Conservation (phyloP, 202 grass and related monocot species). For the Setaria italica region DNA sequence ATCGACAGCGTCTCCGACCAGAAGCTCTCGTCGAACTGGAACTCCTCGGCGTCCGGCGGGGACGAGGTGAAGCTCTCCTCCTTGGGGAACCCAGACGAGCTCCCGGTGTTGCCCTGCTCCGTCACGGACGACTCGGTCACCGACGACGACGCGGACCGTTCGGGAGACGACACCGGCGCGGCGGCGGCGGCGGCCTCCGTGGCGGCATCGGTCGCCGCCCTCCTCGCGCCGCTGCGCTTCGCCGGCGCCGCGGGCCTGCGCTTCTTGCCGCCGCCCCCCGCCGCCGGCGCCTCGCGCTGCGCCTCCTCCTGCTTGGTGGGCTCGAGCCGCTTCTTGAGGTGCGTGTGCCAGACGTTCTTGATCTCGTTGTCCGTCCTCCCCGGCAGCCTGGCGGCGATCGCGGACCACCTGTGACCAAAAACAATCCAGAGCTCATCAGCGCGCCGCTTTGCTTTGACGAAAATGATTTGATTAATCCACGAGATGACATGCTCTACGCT, state of each 20-base stretch:
- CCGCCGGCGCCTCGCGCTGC: background rate
- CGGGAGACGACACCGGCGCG: constrained; percentile 43
- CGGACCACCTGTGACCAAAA: constrained; percentile 67
- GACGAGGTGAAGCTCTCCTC: constrained; percentile 70
- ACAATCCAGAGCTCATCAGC: constrained; percentile 49
- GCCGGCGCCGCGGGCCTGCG: constrained; percentile 3
- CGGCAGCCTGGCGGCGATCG: constrained; percentile 80
- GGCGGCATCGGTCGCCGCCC: background rate
- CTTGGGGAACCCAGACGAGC: constrained; percentile 33
- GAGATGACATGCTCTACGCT: background rate
- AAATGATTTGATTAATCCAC: background rate
- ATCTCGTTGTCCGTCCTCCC: constrained; percentile 95
- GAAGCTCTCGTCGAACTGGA: constrained; percentile 69
- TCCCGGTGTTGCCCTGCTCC: constrained; percentile 55
- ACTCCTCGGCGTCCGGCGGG: constrained; percentile 41
- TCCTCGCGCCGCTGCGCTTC: constrained; percentile 32
- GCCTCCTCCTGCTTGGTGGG: background rate
- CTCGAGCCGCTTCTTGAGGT: constrained; percentile 86
- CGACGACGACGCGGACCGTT: constrained; percentile 52
- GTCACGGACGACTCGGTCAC: constrained; percentile 44
- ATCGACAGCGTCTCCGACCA: constrained; percentile 56
- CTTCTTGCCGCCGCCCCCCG: constrained; percentile 29
- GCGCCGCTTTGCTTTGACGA: background rate
- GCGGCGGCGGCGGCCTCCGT: background rate
- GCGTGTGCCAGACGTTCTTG: constrained; percentile 97